phyloP scores from a whole-genome alignment of 169 alveolate species.

The Eimeria sp. region DNA sequence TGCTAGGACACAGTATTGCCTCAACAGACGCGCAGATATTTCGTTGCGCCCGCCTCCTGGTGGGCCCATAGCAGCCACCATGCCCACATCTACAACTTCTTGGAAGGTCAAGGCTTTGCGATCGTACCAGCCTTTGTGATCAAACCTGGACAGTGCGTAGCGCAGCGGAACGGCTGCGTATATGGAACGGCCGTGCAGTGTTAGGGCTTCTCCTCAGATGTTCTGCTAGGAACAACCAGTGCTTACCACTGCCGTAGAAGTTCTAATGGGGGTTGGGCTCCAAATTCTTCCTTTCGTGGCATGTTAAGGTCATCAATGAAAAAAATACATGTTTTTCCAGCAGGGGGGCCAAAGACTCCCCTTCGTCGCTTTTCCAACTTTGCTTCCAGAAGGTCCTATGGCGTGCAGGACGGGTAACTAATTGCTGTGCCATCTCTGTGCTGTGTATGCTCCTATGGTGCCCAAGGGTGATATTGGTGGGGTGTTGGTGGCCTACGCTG shows the following conservation, averaged over 20 bases:
- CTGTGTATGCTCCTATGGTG: constrained; percentile 17
- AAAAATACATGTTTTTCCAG: constrained; percentile 94
- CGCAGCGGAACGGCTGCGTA: background rate
- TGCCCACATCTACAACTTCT: constrained; percentile 91
- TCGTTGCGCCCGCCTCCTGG: constrained; percentile 96
- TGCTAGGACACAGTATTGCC: constrained; percentile 94
- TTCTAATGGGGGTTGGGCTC: constrained; percentile 98
- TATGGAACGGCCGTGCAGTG: background rate
- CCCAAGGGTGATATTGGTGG: background rate
- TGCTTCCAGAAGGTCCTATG: constrained; percentile 95
- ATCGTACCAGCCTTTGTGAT: constrained; percentile 95
- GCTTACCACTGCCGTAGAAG: constrained; percentile 95
- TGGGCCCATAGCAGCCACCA: constrained; percentile 96
- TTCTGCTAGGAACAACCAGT: background rate
- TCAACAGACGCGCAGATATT: constrained; percentile 93
- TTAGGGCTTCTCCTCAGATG: background rate
- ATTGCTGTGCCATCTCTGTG: constrained; percentile 93
- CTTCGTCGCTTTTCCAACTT: constrained; percentile 93
- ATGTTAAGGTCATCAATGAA: constrained; percentile 97
- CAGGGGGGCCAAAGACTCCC: constrained; percentile 96
- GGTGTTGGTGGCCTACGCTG: background rate
- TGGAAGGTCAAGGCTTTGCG: constrained; percentile 93
- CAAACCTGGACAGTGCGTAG: constrained; percentile 40
- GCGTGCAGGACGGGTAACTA: constrained; percentile 92
- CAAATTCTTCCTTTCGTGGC: constrained; percentile 97